Percentiles rank a stretch among this genome's conserved stretches.
phyloP scores from a whole-genome alignment of 495 filamentous ascomycete genomes.

The Cercophora samala region DNA sequence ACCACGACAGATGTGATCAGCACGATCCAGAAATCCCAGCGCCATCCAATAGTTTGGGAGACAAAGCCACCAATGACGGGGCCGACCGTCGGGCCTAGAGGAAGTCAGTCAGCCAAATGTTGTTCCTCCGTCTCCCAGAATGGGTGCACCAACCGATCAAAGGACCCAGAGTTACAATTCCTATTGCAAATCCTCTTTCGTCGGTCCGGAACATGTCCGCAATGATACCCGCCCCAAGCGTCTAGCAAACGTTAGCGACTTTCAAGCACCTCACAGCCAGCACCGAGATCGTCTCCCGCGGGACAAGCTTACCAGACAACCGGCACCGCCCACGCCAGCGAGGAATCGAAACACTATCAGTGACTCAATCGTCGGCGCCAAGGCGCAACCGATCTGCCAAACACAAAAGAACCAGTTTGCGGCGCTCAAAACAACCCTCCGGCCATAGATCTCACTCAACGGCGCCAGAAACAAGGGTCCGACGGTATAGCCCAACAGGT shows the following conservation, averaged over 20 bases:
- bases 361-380: slow-evolving; percentile 54
- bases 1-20: slow-evolving; percentile 47
- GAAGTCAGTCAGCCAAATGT: background rate
- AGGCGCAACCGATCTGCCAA: slow-evolving; percentile 68
- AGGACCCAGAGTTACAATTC: slow-evolving; percentile 47
- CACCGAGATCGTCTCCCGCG: background rate
- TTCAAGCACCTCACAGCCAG: too few relatives aligned
- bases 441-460: slow-evolving; percentile 71
- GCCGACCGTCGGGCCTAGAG: slow-evolving; percentile 48
- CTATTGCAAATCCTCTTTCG: slow-evolving; percentile 56
- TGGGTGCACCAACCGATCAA: slow-evolving; percentile 39
- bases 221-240: slow-evolving; percentile 55
- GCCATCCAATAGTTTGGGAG: slow-evolving; percentile 52
- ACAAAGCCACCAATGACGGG: slow-evolving; percentile 55
- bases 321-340: slow-evolving; percentile 45
- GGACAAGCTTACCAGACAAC: slow-evolving; percentile 35
- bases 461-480: slow-evolving; percentile 60
- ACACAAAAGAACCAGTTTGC: slow-evolving; percentile 65
- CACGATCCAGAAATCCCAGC: slow-evolving; percentile 62
- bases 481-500: slow-evolving; percentile 43
- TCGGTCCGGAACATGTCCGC: slow-evolving; percentile 55
- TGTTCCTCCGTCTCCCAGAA: background rate
- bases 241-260: slow-evolving; percentile 22
- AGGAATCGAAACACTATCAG: slow-evolving; percentile 66
- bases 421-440: slow-evolving; percentile 57